These are phyloP conservation scores for Trichoderma reesei DNA, from an alignment of 495 filamentous ascomycete genomes.

Conservation along the genomic window DNA sequence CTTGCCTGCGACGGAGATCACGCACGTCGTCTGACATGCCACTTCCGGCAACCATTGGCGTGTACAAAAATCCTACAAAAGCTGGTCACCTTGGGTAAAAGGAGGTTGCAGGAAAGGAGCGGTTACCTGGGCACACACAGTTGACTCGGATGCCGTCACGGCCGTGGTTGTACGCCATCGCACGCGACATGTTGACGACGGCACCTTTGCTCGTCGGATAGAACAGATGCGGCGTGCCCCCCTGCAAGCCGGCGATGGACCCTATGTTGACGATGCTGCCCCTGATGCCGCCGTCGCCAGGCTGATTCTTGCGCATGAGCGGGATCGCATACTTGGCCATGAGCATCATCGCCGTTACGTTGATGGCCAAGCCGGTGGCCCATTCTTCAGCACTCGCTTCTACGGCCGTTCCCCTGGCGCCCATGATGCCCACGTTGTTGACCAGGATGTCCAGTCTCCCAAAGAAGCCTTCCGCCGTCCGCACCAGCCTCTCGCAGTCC, in stretches of 20 bases:
- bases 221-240: slow-evolving; percentile 48
- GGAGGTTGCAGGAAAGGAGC: neutral
- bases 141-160: slow-evolving; percentile 46
- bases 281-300: slow-evolving; percentile 16
- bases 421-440: slow-evolving; percentile 48
- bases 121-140: slow-evolving; percentile 46
- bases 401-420: slow-evolving; percentile 42
- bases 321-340: slow-evolving; percentile 48
- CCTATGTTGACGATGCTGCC: slow-evolving; percentile 50
- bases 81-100: too few species aligned
- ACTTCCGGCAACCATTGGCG: slow-evolving; percentile 47
- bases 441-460: slow-evolving; percentile 46
- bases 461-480: slow-evolving; percentile 29
- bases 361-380: slow-evolving; percentile 43
- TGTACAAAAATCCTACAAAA: slow-evolving; percentile 39
- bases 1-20: slow-evolving; percentile 36
- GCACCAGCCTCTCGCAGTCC: slow-evolving; percentile 37
- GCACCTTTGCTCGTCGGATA: slow-evolving; percentile 56
- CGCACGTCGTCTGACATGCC: slow-evolving; percentile 43
- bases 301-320: slow-evolving; percentile 37
- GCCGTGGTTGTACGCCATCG: slow-evolving; percentile 50
- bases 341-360: slow-evolving; percentile 49
- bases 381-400: slow-evolving; percentile 46
- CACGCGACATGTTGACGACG: slow-evolving; percentile 48
- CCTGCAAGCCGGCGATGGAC: slow-evolving; percentile 45